These are phyloP conservation scores for Viridothelium virens DNA, from an alignment of 495 filamentous ascomycete species.

Conservation along the genomic window DNA sequence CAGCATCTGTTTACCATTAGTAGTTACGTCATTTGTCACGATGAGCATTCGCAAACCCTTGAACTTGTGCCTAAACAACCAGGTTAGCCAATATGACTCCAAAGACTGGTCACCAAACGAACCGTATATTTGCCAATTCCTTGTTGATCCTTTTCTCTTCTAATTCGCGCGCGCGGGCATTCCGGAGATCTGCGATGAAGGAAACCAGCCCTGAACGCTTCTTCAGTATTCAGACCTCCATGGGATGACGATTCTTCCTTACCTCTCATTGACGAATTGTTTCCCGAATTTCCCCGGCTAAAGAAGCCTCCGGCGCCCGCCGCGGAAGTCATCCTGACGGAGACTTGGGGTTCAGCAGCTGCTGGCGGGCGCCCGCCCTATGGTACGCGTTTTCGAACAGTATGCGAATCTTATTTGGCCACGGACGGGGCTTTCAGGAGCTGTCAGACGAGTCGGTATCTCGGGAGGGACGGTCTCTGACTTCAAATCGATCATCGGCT, in stretches of 20 bases:
- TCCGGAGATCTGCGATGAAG: slow-evolving; percentile 95
- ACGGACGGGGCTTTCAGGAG: background rate
- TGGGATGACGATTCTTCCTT: background rate
- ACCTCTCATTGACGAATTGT: slow-evolving; percentile 30
- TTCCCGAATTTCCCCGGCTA: slow-evolving; percentile 31
- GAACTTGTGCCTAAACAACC: slow-evolving; percentile 59
- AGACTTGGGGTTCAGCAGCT: slow-evolving; percentile 10
- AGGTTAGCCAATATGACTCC: background rate
- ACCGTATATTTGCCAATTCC: slow-evolving; percentile 95
- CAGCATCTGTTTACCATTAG: slow-evolving; percentile 22
- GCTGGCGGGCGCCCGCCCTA: background rate
- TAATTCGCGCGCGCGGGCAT: slow-evolving; percentile 87
- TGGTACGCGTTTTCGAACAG: background rate
- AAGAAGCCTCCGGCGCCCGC: slow-evolving; percentile 33
- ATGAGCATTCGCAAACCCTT: slow-evolving; percentile 47
- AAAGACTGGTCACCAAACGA: slow-evolving; percentile 18
- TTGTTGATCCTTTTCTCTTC: slow-evolving; percentile 99
- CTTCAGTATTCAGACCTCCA: slow-evolving; percentile 21
- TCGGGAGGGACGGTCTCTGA: background rate
- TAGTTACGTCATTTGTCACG: background rate
- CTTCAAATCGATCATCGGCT: background rate
- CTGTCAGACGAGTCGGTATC: background rate
- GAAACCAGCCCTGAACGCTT: slow-evolving; percentile 67
- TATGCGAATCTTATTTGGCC: background rate
- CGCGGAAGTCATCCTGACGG: slow-evolving; percentile 31